phyloP scores from a whole-genome alignment of 2,329 filamentous ascomycete species.

The Fusarium musae region DNA sequence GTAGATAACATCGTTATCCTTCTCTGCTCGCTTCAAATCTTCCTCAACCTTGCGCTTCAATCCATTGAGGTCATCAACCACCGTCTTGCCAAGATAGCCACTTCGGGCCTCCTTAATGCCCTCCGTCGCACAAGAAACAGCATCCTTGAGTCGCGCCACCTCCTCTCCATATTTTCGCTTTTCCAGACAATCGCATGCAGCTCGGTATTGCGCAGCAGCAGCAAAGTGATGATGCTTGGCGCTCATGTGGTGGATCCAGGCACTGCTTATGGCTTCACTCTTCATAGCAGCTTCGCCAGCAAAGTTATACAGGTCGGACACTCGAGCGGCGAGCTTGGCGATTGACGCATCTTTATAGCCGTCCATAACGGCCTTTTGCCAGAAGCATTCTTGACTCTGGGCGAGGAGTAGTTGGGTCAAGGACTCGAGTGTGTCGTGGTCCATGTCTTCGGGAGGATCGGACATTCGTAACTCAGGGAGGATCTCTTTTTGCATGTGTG shows the following conservation, averaged over 20 bases:
- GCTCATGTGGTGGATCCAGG: slow-evolving; percentile 98
- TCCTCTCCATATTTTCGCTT: slow-evolving; percentile 97
- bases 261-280: slow-evolving; percentile 88
- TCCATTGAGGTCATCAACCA: slow-evolving; percentile 83
- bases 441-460: slow-evolving; percentile 94
- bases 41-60: slow-evolving; percentile 86
- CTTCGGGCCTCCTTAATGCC: slow-evolving; percentile 83
- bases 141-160: slow-evolving; percentile 85
- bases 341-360: slow-evolving; percentile 92
- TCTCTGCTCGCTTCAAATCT: slow-evolving; percentile 91
- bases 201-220: slow-evolving; percentile 91
- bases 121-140: slow-evolving; percentile 83
- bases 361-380: slow-evolving; percentile 96
- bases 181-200: slow-evolving; percentile 90
- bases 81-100: slow-evolving; percentile 80
- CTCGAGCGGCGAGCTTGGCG: slow-evolving; percentile 86
- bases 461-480: slow-evolving; percentile 84
- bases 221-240: slow-evolving; percentile 98
- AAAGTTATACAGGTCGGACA: slow-evolving; percentile 88
- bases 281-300: slow-evolving; percentile 88
- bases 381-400: slow-evolving; percentile 97
- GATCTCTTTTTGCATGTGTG: slow-evolving; percentile 78
- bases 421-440: slow-evolving; percentile 84
- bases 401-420: slow-evolving; percentile 86
- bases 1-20: slow-evolving; percentile 97